phyloP scores from a whole-genome alignment of 169 alveolate genomes.

The Plasmodium knowlesi region DNA sequence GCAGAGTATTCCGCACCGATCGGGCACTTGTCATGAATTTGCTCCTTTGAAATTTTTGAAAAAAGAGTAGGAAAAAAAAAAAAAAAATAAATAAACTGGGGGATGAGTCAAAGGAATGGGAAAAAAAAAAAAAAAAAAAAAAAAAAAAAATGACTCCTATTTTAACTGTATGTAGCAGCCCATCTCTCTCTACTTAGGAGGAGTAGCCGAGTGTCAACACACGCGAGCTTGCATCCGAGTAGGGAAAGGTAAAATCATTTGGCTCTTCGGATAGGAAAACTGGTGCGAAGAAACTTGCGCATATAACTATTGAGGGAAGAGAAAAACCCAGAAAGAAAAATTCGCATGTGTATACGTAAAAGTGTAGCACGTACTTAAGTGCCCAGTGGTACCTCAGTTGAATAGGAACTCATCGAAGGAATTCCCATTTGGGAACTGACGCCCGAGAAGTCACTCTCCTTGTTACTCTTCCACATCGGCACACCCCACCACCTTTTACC shows the following conservation, averaged over 20 bases:
- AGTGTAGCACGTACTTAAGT: not conserved
- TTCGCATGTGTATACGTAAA: not conserved
- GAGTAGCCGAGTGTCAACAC: not conserved
- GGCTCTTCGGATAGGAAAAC: not conserved
- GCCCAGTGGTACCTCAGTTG: not conserved
- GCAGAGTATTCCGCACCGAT: not conserved
- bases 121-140: not conserved
- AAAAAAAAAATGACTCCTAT: not conserved
- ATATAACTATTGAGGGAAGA: not conserved
- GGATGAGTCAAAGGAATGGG: not conserved
- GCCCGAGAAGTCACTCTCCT: not conserved
- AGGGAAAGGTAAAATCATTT: not conserved
- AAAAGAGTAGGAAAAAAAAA: not conserved
- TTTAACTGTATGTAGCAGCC: not conserved
- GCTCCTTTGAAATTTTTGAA: not conserved
- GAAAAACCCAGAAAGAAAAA: not conserved
- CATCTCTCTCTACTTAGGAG: not conserved
- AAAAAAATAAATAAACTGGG: not conserved
- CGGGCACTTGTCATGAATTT: not conserved
- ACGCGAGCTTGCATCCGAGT: not conserved
- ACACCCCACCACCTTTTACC: not conserved
- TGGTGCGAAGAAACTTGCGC: not conserved
- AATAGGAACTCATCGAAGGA: not conserved
- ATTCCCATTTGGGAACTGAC: not conserved
- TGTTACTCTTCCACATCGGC: not conserved